These are phyloP conservation scores for Didymellaceae sp. DNA, from an alignment of 2,329 filamentous ascomycete species.

Conservation along the genomic window DNA sequence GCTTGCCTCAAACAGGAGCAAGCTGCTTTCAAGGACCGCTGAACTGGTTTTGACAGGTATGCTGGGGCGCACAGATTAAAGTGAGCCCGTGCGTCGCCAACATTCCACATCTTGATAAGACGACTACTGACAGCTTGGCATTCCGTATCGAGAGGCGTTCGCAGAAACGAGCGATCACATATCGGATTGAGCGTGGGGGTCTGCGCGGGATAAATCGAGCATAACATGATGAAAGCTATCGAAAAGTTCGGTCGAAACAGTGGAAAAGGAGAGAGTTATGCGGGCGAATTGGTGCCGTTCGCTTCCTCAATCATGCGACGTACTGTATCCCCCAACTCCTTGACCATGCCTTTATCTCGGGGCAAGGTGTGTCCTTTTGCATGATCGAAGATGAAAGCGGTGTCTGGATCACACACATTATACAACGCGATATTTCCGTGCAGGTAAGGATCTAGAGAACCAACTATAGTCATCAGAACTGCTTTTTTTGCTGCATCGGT, in stretches of 20 bases:
- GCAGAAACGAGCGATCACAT: not conserved
- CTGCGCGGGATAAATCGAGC: not conserved
- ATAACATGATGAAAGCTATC: not conserved
- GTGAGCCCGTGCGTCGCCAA: not conserved
- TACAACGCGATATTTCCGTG: constrained; percentile 67
- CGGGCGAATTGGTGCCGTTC: constrained; percentile 10
- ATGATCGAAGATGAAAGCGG: constrained; percentile 67
- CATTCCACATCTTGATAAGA: not conserved
- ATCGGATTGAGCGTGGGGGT: not conserved
- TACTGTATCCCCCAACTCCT: constrained; percentile 39
- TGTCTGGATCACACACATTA: constrained; percentile 67
- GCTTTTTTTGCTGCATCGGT: not conserved
- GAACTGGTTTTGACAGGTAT: not conserved
- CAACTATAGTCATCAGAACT: constrained; percentile 21
- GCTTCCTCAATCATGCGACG: constrained; percentile 35
- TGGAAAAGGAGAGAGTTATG: not conserved
- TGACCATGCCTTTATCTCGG: constrained; percentile 37
- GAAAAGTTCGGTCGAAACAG: not conserved
- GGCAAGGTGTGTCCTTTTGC: constrained; percentile 70
- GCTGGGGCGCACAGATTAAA: not conserved
- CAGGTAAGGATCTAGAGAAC: constrained; percentile 62
- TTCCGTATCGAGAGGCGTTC: not conserved
- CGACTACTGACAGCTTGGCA: not conserved
- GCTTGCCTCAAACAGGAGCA: not conserved
- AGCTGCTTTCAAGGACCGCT: not conserved